phyloP scores from a whole-genome alignment of 2,329 filamentous ascomycete genomes.

The Colletotrichum siamense region DNA sequence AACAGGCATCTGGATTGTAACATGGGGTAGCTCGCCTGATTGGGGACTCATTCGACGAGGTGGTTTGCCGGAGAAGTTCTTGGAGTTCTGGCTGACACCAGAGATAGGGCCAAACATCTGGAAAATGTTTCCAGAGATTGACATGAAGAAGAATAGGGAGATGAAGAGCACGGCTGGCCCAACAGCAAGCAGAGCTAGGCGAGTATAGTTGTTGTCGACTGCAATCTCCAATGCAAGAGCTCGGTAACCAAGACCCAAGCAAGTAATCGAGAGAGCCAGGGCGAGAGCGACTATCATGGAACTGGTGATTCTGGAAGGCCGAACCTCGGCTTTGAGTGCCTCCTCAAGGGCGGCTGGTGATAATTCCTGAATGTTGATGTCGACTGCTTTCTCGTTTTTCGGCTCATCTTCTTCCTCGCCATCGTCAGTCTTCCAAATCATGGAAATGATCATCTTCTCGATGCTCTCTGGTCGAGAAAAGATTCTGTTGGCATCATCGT shows the following conservation, averaged over 20 bases:
- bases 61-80: constrained; percentile 47
- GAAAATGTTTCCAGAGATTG: constrained; percentile 42
- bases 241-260: constrained; percentile 55
- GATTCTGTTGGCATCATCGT: constrained; percentile 63
- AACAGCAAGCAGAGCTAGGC: constrained; percentile 58
- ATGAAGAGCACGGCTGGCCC: constrained; percentile 65
- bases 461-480: constrained; percentile 56
- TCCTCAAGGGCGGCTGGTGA: constrained; percentile 49
- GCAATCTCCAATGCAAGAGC: constrained; percentile 58
- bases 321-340: constrained; percentile 40
- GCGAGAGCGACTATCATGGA: constrained; percentile 58
- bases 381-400: constrained; percentile 43
- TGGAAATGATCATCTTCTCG: constrained; percentile 58
- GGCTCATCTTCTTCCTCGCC: constrained; percentile 44
- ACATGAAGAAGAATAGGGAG: constrained; percentile 49
- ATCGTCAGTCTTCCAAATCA: constrained; percentile 55
- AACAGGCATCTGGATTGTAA: constrained; percentile 52
- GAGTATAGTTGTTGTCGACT: constrained; percentile 57
- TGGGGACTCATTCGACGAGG: constrained; percentile 34
- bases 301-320: constrained; percentile 60
- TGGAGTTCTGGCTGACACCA: constrained; percentile 46
- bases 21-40: constrained; percentile 40
- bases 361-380: constrained; percentile 44
- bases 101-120: constrained; percentile 56
- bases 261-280: constrained; percentile 54